These are phyloP conservation scores for Phytophthora citrophthora DNA, from an alignment of 352 stramenopile species.

Conservation along the genomic window DNA sequence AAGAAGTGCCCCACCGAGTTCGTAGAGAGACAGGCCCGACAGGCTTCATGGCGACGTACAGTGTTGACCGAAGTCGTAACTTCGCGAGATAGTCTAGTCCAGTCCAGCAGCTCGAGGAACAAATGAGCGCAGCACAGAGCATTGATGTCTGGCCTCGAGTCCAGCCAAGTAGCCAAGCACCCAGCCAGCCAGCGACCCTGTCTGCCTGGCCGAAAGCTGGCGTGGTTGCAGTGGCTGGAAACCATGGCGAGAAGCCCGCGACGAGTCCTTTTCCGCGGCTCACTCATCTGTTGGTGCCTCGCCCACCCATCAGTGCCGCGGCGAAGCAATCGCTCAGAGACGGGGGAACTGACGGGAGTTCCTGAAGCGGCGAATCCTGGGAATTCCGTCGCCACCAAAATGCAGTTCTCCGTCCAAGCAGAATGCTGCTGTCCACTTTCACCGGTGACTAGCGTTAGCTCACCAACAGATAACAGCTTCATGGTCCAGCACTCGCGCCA, in stretches of 20 bases:
- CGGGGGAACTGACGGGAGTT: background rate
- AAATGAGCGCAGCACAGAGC: conserved; percentile 6
- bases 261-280: conserved; percentile 22
- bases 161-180: conserved; percentile 1
- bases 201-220: conserved; percentile 3
- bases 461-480: conserved; percentile 8
- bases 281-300: conserved; percentile 14
- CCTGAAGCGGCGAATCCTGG: conserved; percentile 8
- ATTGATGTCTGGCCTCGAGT: conserved; percentile 7
- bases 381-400: conserved; percentile 20
- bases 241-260: background rate
- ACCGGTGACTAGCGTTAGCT: conserved; percentile 14
- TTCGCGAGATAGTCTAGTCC: background rate
- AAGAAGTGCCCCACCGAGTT: conserved; percentile 22
- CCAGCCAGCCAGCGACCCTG: conserved; percentile 2
- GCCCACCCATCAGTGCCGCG: conserved; percentile 22
- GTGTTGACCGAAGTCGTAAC: conserved; percentile 1
- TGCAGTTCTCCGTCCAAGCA: background rate
- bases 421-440: background rate
- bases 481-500: background rate
- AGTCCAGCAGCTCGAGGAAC: conserved; percentile 1
- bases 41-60: conserved; percentile 1
- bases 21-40: conserved; percentile 17
- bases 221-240: conserved; percentile 13
- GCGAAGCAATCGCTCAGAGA: conserved; percentile 19